Conservation (phyloP, 129 eudicot genomes). For the Glebionis coronaria region DNA sequence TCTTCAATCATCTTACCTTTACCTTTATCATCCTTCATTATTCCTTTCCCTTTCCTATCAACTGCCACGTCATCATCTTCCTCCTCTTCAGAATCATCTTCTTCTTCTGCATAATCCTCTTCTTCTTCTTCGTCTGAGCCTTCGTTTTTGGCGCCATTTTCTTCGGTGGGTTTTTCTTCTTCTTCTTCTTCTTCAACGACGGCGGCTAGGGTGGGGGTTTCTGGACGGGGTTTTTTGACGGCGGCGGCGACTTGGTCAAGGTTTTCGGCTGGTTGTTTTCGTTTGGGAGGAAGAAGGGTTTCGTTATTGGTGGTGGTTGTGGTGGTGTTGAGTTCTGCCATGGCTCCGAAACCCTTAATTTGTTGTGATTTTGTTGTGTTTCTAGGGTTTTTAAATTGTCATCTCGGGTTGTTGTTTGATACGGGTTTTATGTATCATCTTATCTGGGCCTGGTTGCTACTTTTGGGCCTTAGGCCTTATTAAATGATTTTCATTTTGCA, state of each 20-base stretch:
- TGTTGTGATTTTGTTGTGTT: background rate
- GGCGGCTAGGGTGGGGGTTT: conserved; percentile 15
- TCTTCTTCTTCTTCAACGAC: background rate
- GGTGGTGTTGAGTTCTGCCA: conserved; percentile 47
- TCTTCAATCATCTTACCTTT: conserved; percentile 79
- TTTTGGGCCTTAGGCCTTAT: background rate
- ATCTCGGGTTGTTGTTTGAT: background rate
- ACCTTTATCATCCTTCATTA: conserved; percentile 67
- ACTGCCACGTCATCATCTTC: conserved; percentile 34
- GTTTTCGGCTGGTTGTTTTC: conserved; percentile 25
- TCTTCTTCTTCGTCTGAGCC: conserved; percentile 35
- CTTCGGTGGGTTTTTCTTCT: background rate
- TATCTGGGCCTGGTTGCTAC: background rate
- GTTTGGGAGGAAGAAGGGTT: conserved; percentile 42
- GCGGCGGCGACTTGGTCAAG: conserved; percentile 1
- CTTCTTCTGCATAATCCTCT: conserved; percentile 29
- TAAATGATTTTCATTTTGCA: no score
- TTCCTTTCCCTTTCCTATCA: conserved; percentile 63
- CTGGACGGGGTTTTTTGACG: conserved; percentile 44
- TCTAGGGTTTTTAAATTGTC: conserved; percentile 26
- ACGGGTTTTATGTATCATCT: background rate
- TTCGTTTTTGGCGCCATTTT: conserved; percentile 19
- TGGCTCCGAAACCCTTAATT: conserved; percentile 18
- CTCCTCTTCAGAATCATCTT: conserved; percentile 19
- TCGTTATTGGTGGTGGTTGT: conserved; percentile 31